phyloP scores from a whole-genome alignment of 768 basidiomycete species.

The Candolleomyces aberdarensis region DNA sequence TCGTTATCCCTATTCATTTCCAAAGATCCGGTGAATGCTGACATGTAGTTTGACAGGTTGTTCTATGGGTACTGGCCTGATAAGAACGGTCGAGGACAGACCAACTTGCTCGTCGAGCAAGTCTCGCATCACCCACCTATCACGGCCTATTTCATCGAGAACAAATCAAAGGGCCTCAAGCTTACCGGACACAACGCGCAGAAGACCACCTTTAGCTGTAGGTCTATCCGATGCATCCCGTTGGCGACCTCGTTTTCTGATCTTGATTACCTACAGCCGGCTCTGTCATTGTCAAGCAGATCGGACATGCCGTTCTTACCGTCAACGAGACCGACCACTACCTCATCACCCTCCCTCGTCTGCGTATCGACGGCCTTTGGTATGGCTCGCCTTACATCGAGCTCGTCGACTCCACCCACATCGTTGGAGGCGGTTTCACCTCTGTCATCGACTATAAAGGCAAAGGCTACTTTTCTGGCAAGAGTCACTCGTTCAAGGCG shows the following conservation, averaged over 20 bases:
- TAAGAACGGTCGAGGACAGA: slow-evolving; percentile 68
- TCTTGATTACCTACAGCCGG: slow-evolving; percentile 38
- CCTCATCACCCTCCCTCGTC: slow-evolving; percentile 86
- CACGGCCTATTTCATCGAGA: slow-evolving; percentile 85
- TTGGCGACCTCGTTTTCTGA: neutral
- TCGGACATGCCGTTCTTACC: slow-evolving; percentile 87
- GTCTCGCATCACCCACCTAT: slow-evolving; percentile 95
- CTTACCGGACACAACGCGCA: slow-evolving; percentile 90
- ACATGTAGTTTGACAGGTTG: slow-evolving; percentile 39
- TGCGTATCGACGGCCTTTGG: slow-evolving; percentile 94
- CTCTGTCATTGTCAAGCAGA: slow-evolving; percentile 86
- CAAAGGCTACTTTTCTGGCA: slow-evolving; percentile 93
- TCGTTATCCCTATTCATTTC: neutral
- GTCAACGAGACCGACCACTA: slow-evolving; percentile 60
- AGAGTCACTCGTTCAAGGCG: slow-evolving; percentile 91
- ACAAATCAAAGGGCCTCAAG: slow-evolving; percentile 68
- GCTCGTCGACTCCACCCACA: slow-evolving; percentile 77
- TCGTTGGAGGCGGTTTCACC: slow-evolving; percentile 45
- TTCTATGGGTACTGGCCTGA: slow-evolving; percentile 93
- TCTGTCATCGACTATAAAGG: slow-evolving; percentile 89
- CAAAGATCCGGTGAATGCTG: neutral
- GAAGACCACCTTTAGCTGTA: slow-evolving; percentile 89
- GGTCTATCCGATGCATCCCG: slow-evolving; percentile 12
- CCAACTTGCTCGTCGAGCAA: slow-evolving; percentile 85
- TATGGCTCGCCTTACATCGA: slow-evolving; percentile 91